These are phyloP conservation scores for Chrysanthemum makinoi DNA, from an alignment of 129 eudicot species.

Conservation along the genomic window DNA sequence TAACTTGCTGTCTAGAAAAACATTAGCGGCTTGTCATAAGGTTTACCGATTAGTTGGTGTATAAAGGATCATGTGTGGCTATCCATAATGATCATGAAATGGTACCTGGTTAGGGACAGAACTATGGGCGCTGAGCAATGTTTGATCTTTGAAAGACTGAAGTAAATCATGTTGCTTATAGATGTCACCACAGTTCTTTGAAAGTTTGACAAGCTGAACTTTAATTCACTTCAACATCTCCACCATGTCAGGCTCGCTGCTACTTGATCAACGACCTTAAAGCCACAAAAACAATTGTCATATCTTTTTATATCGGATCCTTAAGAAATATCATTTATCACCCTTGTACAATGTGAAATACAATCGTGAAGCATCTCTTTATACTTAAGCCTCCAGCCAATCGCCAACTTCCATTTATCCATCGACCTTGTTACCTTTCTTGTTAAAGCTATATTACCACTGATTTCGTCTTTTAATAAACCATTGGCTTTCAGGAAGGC, in stretches of 20 bases:
- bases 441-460: neutral
- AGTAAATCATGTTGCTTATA: too few species aligned
- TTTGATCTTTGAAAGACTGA: too few species aligned
- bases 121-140: too few species aligned
- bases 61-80: neutral
- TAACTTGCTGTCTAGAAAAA: neutral
- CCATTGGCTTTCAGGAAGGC: conserved; percentile 40
- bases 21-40: neutral
- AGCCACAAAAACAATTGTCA: neutral
- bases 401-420: conserved; percentile 76
- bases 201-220: neutral
- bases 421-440: conserved; percentile 40
- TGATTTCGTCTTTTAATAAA: conserved; percentile 21
- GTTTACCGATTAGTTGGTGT: neutral
- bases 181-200: neutral
- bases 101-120: conserved; percentile 5
- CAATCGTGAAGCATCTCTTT: conserved; percentile 58
- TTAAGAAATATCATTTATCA: conserved; percentile 18
- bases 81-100: neutral
- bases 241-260: neutral
- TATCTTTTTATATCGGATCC: neutral
- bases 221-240: neutral
- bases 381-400: conserved; percentile 69
- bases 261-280: conserved; percentile 4
- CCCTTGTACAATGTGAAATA: conserved; percentile 47